Percentiles rank a stretch among this genome's conserved stretches.
These are phyloP conservation scores for Camellia japonica DNA, from an alignment of 148 eudicot genomes.

Conservation along the genomic window DNA sequence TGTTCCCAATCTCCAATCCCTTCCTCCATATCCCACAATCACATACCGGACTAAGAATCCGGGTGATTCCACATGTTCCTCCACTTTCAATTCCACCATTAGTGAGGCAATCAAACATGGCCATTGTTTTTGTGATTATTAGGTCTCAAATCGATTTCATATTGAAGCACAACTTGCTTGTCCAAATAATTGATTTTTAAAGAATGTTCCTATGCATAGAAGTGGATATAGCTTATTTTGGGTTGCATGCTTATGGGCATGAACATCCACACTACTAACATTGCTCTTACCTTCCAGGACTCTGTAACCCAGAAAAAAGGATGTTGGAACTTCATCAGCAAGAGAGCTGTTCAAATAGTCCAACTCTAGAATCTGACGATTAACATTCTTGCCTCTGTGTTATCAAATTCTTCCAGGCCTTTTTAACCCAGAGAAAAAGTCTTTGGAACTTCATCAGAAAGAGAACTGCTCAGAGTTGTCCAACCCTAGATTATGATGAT, in stretches of 20 bases:
- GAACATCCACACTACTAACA: neutral
- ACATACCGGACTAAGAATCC: too few relatives aligned
- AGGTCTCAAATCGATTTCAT: neutral
- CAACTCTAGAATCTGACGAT: constrained; percentile 48
- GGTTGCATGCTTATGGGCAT: neutral
- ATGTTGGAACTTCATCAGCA: constrained; percentile 76
- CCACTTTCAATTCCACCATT: too few relatives aligned
- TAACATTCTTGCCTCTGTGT: constrained; percentile 6
- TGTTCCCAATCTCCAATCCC: too few relatives aligned
- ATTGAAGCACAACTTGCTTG: neutral
- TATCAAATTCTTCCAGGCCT: constrained; percentile 51
- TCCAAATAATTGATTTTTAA: neutral
- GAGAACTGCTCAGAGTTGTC: constrained; percentile 64
- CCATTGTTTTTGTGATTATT: too few relatives aligned
- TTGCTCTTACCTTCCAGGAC: constrained; percentile 43
- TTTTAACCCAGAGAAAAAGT: constrained; percentile 72
- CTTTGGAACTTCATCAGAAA: constrained; percentile 74
- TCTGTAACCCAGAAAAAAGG: constrained; percentile 78
- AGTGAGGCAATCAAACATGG: too few relatives aligned
- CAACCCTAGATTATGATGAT: constrained; percentile 48
- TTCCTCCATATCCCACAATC: too few relatives aligned
- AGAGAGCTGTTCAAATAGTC: constrained; percentile 66
- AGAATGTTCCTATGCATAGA: neutral
- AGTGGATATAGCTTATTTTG: neutral
- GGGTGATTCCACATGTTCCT: too few relatives aligned